These are phyloP conservation scores for Lipomyces chichibuensis DNA, from an alignment of 805 yeast species.

Conservation along the genomic window DNA sequence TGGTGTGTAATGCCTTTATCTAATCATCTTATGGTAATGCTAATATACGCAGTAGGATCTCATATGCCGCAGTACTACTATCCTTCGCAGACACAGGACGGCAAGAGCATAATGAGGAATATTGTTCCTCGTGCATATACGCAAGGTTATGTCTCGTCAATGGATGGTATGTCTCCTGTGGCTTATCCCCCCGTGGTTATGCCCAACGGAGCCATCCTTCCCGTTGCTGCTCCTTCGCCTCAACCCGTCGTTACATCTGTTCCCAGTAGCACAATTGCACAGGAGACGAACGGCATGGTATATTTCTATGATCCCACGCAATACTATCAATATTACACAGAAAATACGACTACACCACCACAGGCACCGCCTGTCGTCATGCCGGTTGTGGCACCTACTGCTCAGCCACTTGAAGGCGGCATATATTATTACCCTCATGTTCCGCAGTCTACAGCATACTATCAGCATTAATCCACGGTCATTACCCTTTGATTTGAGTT, in stretches of 20 bases:
- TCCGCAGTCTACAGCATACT: conserved; percentile 3
- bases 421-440: conserved; percentile 13
- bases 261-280: conserved; percentile 9
- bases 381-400: conserved; percentile 15
- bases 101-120: conserved; percentile 13
- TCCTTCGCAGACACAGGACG: conserved; percentile 4
- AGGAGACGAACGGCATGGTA: conserved; percentile 32
- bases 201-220: conserved; percentile 19
- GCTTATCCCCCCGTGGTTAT: conserved; percentile 9
- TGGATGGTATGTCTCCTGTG: conserved; percentile 14
- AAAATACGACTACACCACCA: conserved; percentile 6
- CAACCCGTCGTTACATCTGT: conserved; percentile 9
- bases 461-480: not conserved
- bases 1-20: conserved; percentile 2
- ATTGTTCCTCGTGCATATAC: conserved; percentile 20
- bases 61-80: conserved; percentile 13
- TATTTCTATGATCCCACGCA: conserved; percentile 30
- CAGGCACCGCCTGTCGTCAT: not conserved
- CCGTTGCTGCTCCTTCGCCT: conserved; percentile 26
- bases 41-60: not conserved
- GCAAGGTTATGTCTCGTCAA: conserved; percentile 1
- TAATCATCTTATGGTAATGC: not conserved
- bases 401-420: conserved; percentile 8
- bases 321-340: conserved; percentile 18
- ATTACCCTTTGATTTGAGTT: not conserved